Evolutionary conservation across 164 flowering plant genomes (phyloP).

Genomic region (Litsea cubeba): DNA sequence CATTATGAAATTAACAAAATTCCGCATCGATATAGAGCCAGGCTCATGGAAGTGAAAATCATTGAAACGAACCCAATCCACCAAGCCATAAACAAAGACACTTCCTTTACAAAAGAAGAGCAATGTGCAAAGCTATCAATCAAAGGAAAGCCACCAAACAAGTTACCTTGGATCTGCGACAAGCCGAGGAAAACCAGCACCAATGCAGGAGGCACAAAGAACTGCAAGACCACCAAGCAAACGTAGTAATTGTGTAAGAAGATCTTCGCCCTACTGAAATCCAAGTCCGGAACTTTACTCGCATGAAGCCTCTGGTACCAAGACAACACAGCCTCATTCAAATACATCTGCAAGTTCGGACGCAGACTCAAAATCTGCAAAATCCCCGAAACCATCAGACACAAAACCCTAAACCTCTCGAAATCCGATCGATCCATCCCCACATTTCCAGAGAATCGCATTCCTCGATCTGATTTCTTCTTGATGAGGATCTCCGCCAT

Average conservation of each 20-base stretch:
- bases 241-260: conserved; percentile 87
- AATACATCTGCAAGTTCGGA: conserved; percentile 71
- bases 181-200: conserved; percentile 66
- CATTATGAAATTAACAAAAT: conserved; percentile 57
- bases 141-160: conserved; percentile 25
- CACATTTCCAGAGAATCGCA: conserved; percentile 37
- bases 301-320: conserved; percentile 97
- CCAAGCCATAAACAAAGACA: conserved; percentile 79
- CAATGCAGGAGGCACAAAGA: conserved; percentile 59
- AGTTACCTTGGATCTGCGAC: conserved; percentile 48
- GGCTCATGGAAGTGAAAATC: conserved; percentile 45
- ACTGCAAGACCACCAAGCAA: conserved; percentile 69
- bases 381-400: conserved; percentile 55
- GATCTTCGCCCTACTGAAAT: conserved; percentile 86
- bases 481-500: conserved; percentile 49
- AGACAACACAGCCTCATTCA: conserved; percentile 84
- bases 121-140: conserved; percentile 41
- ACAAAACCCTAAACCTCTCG: conserved; percentile 47
- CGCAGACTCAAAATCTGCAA: conserved; percentile 59
- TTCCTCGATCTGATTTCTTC: conserved; percentile 13
- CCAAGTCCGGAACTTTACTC: conserved; percentile 91
- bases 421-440: conserved; percentile 55
- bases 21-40: conserved; percentile 62
- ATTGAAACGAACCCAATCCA: conserved; percentile 76
- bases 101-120: conserved; percentile 49